Evolutionary conservation across 2,329 filamentous ascomycete genomes (phyloP), one percentile per base, ranked within the genome.

Genomic region (Pseudogymnoascus sp.): DNA sequence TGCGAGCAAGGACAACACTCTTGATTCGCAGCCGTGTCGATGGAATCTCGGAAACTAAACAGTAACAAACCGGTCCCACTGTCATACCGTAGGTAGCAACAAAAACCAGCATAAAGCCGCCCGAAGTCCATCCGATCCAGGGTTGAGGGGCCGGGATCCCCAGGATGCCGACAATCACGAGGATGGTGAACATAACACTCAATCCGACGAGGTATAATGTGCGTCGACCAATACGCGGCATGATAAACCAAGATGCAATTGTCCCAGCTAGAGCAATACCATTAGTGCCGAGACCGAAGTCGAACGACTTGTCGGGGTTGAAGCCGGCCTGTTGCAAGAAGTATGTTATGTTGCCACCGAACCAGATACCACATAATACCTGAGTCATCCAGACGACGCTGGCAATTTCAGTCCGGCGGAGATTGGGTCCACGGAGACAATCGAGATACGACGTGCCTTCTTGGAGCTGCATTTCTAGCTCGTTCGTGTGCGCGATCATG

Each of bases 161-260:
- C 71, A 64, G 62, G 12, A 65, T 63, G 16, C 68, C 66, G 28
- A 67, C 66, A 3, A 69, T 59, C 11, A 68, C 12, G 5, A 67
- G 60, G 3, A 65, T 28, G 9, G 38, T 45, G 3, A 62, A 65
- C 5, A 65, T 49, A 5, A 62, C 65, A 9, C 59, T 49, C 37
- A 71, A 66, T 6, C 71, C 71, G 21, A 25, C 61, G 7, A 76
- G 64, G 61, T 75, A 75, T 8, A 77, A 64, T 3, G 69, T 72
- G 5, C 75, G 85, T 60, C 91, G 88, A 59, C 91, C 91, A 60
- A 93, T 76, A 2, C 89, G 89, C 21, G 84, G 70, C 7, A 84
- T 85, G 67, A 41, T 72, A 70, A 60, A 74, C 75, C 62, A 76
- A 67, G 61, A 65, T 18, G 63, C 37, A 68, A 49, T 75, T 75